Evolutionary conservation across 495 filamentous ascomycete genomes (phyloP), one percentile per base, ranked within the genome.

Genomic region (Hyaloscypha finlandica): DNA sequence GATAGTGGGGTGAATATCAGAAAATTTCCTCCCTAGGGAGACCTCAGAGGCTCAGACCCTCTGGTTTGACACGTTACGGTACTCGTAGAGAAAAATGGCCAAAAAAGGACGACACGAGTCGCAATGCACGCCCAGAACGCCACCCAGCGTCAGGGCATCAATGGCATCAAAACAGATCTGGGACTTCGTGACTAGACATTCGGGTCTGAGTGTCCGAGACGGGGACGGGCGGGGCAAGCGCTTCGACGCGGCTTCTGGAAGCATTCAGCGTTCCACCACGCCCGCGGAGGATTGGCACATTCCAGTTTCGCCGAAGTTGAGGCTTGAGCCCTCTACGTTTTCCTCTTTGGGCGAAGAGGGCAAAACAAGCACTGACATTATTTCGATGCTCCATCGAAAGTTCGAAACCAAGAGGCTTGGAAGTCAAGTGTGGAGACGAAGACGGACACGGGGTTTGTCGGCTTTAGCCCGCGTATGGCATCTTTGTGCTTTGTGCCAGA

Each of bases 221-320:
- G 42, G 42, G 42, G 11, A 12, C 42, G 8, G 6, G 42, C 16
- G 42, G 42, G 42, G 42, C 42, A 48, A 14, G 42, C 16, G 42
- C 16, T 48, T 48, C 42, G 9, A 48, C 42, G 42, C 42, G 42
- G 42, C 42, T 48, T 48, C 42, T 48, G 42, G 42, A 48, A 48
- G 16, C 42, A 48, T 48, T 14, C 42, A 14, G 0, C 6, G 42
- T 19, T 11, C 42, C 42, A 48, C 42, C 42, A 6, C 16, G 42
- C 1, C 11, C 42, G 4, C 3, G 42, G 1, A 19, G 42, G 16
- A 48, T 48, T 48, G 42, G 42, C 16, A 6, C 8, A 12, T 48
- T 48, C 42, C 42, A 48, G 42, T 48, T 48, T 48, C 42, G 42
- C 42, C 42, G 42, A 48, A 48, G 42, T 48, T 48, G 16, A 48